Evolutionary conservation across 148 eudicot species (phyloP).

Genomic region (Fagopyrum homotropicum): DNA sequence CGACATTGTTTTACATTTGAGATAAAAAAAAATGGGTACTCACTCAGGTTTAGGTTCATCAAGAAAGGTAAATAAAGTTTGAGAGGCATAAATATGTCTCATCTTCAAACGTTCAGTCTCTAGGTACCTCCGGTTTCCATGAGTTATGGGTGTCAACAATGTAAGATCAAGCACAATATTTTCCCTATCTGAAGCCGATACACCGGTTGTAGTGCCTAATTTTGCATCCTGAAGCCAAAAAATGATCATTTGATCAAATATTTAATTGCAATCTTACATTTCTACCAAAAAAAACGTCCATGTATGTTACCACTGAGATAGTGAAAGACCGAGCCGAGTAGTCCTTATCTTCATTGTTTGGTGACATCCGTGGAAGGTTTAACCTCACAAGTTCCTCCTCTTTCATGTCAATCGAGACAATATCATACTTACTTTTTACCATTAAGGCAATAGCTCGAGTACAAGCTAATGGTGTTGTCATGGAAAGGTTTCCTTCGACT

Average conservation of each 20-base stretch:
- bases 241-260: background rate
- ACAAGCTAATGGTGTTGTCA: constrained; percentile 63
- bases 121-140: constrained; percentile 70
- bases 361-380: constrained; percentile 76
- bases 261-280: background rate
- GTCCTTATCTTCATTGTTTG: constrained; percentile 46
- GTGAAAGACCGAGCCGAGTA: constrained; percentile 77
- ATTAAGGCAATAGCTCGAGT: constrained; percentile 54
- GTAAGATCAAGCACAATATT: constrained; percentile 65
- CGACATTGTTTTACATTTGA: background rate
- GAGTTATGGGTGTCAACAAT: constrained; percentile 56
- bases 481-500: constrained; percentile 70
- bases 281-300: background rate
- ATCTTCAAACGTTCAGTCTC: constrained; percentile 78
- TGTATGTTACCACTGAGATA: constrained; percentile 69
- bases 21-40: too few species aligned
- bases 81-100: constrained; percentile 94
- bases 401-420: constrained; percentile 80
- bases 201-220: constrained; percentile 68
- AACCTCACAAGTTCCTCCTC: constrained; percentile 73
- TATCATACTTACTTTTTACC: constrained; percentile 78
- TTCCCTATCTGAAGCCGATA: constrained; percentile 88
- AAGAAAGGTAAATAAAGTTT: constrained; percentile 30
- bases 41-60: background rate
- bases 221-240: constrained; percentile 59